A percentile compares a stretch with the other conserved stretches of the same genome.
phyloP scores from a whole-genome alignment of 208 protist genomes.

The Crithidia thermophila region DNA sequence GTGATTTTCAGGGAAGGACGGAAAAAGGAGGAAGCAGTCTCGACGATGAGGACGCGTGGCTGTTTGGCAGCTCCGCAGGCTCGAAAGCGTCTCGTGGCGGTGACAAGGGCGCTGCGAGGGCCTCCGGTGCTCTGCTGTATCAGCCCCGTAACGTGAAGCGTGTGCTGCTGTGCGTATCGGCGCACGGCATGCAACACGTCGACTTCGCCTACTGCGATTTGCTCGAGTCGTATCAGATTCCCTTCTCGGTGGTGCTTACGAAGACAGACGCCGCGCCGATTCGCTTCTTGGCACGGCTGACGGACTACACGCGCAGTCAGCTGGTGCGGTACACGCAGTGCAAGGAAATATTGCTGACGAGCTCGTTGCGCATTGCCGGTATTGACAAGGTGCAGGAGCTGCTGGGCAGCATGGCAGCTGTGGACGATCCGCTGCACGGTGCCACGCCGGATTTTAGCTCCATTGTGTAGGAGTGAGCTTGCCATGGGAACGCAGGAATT shows the following conservation, averaged over 20 bases:
- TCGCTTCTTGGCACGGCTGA: slow-evolving; percentile 79
- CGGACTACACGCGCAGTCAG: slow-evolving; percentile 81
- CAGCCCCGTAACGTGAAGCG: slow-evolving; percentile 65
- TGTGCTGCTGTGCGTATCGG: slow-evolving; percentile 80
- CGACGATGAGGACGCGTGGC: background rate
- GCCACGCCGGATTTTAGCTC: slow-evolving; percentile 70
- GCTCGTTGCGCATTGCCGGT: slow-evolving; percentile 79
- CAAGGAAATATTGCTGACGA: slow-evolving; percentile 85
- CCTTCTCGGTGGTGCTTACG: slow-evolving; percentile 86
- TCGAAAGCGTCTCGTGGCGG: background rate
- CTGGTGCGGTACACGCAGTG: slow-evolving; percentile 84
- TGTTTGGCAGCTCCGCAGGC: background rate
- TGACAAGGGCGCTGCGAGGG: background rate
- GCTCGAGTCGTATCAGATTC: slow-evolving; percentile 65
- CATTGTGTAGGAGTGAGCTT: slow-evolving; percentile 54
- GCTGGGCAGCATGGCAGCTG: slow-evolving; percentile 59
- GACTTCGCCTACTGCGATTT: slow-evolving; percentile 77
- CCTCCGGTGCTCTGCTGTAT: background rate
- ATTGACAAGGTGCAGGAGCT: slow-evolving; percentile 89
- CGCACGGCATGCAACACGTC: slow-evolving; percentile 77
- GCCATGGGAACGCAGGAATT: background rate
- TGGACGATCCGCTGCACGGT: slow-evolving; percentile 48
- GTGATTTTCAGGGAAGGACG: background rate
- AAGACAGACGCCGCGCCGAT: slow-evolving; percentile 88
- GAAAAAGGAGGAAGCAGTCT: background rate